Percentiles rank a stretch among this genome's conserved stretches.
Conservation (phyloP, 371 early-diverging fungal species). For the Mucor piriformis region DNA sequence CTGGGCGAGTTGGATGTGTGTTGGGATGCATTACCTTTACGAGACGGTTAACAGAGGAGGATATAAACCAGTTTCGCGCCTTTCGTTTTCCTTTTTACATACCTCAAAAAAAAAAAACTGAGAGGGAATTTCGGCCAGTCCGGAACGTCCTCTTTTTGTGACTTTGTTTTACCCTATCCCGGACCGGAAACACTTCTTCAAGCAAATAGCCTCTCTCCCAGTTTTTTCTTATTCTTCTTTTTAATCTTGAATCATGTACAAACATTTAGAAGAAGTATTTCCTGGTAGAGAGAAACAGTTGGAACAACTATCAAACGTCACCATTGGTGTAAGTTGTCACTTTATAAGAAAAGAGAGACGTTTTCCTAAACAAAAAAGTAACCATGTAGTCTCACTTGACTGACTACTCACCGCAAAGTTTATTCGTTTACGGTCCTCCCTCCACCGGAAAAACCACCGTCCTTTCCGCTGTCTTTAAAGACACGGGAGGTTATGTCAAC, state of each 20-base stretch:
- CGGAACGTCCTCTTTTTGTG: not conserved
- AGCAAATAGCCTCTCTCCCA: too few species aligned
- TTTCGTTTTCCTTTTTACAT: slow-evolving; percentile 3
- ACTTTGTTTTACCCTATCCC: not conserved
- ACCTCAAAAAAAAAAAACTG: slow-evolving; percentile 8
- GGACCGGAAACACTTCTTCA: not conserved
- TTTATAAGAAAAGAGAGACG: not conserved
- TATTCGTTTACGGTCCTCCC: slow-evolving; percentile 70
- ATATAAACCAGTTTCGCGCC: slow-evolving; percentile 12
- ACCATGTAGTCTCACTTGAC: slow-evolving; percentile 4
- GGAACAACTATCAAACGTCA: slow-evolving; percentile 52
- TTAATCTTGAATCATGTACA: not conserved
- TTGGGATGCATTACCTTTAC: slow-evolving; percentile 22
- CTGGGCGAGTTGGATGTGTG: not conserved
- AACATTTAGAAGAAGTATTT: slow-evolving; percentile 38
- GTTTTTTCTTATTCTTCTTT: not conserved
- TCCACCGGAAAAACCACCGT: slow-evolving; percentile 81
- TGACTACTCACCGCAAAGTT: slow-evolving; percentile 27
- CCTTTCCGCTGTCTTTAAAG: slow-evolving; percentile 44
- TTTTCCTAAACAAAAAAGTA: too few species aligned
- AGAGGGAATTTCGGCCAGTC: not conserved
- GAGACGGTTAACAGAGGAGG: slow-evolving; percentile 38
- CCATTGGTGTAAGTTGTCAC: slow-evolving; percentile 50
- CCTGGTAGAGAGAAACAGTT: slow-evolving; percentile 70
- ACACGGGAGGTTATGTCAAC: slow-evolving; percentile 57